Evolutionary conservation across 1,139 yeast genomes (phyloP).

Genomic region (Sugiyamaella paludigena): DNA sequence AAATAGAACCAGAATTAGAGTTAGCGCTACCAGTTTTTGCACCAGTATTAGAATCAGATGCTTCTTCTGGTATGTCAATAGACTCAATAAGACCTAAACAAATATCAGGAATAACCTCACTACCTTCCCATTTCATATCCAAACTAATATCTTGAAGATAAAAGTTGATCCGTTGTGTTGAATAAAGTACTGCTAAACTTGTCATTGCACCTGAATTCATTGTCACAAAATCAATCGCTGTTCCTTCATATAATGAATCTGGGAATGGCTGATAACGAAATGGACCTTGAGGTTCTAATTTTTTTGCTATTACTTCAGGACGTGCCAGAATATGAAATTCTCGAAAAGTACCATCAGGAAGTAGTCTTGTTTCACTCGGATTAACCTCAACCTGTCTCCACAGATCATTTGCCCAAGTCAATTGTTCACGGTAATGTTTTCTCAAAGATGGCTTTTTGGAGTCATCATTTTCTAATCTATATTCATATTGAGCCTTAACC

Average conservation of each 20-base stretch:
- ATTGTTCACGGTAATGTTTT: slow-evolving; percentile 26
- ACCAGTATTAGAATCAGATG: neutral
- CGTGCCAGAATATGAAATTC: slow-evolving; percentile 26
- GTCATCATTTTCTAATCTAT: slow-evolving; percentile 13
- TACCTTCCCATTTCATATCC: slow-evolving; percentile 28
- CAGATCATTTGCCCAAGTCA: slow-evolving; percentile 31
- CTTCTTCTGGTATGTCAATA: slow-evolving; percentile 7
- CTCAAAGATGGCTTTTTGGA: slow-evolving; percentile 10
- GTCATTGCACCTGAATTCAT: slow-evolving; percentile 34
- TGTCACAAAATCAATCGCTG: slow-evolving; percentile 39
- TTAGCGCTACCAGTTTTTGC: no score
- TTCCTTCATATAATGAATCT: slow-evolving; percentile 44
- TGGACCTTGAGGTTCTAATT: slow-evolving; percentile 49
- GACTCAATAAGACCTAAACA: slow-evolving; percentile 15
- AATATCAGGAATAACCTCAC: slow-evolving; percentile 7
- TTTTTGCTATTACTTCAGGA: slow-evolving; percentile 18
- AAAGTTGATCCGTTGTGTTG: slow-evolving; percentile 31
- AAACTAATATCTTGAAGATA: slow-evolving; percentile 29
- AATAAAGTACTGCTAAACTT: slow-evolving; percentile 25
- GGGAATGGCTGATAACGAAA: slow-evolving; percentile 52
- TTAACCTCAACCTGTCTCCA: slow-evolving; percentile 28
- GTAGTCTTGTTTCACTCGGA: slow-evolving; percentile 21
- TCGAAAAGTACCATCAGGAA: slow-evolving; percentile 20
- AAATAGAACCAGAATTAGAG: no score
- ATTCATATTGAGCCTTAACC: slow-evolving; percentile 32